Base-by-base conservation (phyloP, 2,329 filamentous ascomycete species). In the Cryoendolithus antarcticus region DNA sequence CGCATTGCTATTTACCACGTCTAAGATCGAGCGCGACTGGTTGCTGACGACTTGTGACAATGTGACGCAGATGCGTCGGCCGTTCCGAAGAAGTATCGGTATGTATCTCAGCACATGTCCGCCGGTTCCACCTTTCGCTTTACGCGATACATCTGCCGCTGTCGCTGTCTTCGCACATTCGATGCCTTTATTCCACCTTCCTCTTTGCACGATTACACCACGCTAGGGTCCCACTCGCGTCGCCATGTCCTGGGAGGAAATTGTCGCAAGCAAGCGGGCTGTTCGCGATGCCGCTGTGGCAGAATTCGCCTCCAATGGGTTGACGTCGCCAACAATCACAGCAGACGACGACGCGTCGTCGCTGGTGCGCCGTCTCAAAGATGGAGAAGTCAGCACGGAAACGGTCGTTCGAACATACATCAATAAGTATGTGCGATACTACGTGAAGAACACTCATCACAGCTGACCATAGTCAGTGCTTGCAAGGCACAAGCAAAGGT, bases 401-500 rank as follows among this genome's bases (percentile, higher is more conserved):
- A 39, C 43, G 31, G 39, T 48, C 21, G 19, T 38, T 2, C 28
- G 28, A 7, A 42, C 43, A 13, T 47, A 48, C 39, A 46, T 48
- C 12, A 30, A 38, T 24, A 47, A 42, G 48, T 48, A 35, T 35
- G 39, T 24, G 4, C 9, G 7, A 12, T 21, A 8, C 7, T 24
- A 21, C 5, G 10, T 19, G 27, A 8, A n/a, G 1, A n/a, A 30
- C 15, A 19, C 8, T 12, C n/a, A 7, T n/a, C 7, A n/a, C 12
- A 9, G 27, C n/a, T 21, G 10, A 35, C n/a, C 7, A 9, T n/a
- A 9, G 12, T 9, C 39, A 43, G 48, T 40, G 46, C 46, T 12
- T 40, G 37, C 5, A 11, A 35, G 4, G 46, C 48, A 11, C 46
- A 50, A 11, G n/a, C 34, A 12, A 50, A 48, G 43, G 46, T 48